A percentile compares a stretch with the other conserved stretches of the same genome.
These are phyloP conservation scores for Pleoardoris graminearum DNA, from an alignment of 2,329 filamentous ascomycete genomes.

Conservation along the genomic window DNA sequence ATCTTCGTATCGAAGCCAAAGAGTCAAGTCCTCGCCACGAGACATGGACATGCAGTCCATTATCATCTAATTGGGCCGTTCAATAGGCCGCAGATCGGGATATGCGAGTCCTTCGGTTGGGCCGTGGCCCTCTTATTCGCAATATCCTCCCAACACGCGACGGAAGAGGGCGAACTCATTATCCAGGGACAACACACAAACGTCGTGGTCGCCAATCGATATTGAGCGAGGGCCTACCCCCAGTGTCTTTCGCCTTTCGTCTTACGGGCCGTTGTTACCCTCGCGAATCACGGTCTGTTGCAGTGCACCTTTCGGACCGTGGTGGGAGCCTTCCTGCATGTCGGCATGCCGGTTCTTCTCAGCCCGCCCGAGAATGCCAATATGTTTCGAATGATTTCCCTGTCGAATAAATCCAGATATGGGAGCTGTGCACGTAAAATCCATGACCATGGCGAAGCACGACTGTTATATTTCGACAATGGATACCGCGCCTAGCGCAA, in stretches of 20 bases:
- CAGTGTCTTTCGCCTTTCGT: conserved; percentile 3
- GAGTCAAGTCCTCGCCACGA: too few species aligned
- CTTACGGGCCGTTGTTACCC: conserved; percentile 2
- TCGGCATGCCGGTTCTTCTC: conserved; percentile 24
- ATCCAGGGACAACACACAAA: background rate
- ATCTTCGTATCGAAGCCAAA: too few species aligned
- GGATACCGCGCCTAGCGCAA: background rate
- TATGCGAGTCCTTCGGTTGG: background rate
- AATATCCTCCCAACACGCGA: conserved; percentile 2
- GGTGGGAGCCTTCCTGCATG: conserved; percentile 8
- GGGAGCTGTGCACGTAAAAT: background rate
- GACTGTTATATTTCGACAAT: background rate
- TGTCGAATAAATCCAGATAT: background rate
- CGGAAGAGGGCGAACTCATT: conserved; percentile 8
- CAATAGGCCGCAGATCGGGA: background rate
- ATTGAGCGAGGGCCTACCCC: conserved; percentile 4
- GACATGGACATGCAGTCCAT: too few species aligned
- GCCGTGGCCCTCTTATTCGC: background rate
- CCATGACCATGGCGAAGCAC: background rate
- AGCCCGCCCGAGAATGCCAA: background rate
- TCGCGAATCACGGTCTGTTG: conserved; percentile 12
- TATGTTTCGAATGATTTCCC: background rate
- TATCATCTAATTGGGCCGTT: too few species aligned
- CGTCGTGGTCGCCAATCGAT: background rate
- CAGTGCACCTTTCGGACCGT: conserved; percentile 16